Percentiles rank a stretch among this genome's conserved stretches.
phyloP scores from a whole-genome alignment of 371 early-diverging fungal species.

The Parasitella parasitica region DNA sequence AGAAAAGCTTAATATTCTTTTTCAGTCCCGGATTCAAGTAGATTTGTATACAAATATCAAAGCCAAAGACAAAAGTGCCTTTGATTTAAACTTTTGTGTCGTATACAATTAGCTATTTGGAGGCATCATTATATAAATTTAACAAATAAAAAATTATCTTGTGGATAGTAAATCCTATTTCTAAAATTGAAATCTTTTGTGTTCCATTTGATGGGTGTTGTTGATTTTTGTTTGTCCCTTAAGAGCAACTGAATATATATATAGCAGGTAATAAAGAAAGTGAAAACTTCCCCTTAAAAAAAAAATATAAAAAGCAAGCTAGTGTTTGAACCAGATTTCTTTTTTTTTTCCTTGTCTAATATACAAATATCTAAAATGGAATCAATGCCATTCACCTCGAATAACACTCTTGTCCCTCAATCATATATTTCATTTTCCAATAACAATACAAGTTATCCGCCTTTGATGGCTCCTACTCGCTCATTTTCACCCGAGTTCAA shows the following conservation, averaged over 20 bases:
- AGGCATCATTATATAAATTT: background rate
- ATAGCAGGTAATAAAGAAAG: background rate
- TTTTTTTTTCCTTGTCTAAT: background rate
- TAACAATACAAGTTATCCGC: background rate
- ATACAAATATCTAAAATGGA: background rate
- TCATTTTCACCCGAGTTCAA: constrained; percentile 4
- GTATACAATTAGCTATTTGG: background rate
- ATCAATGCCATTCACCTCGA: background rate
- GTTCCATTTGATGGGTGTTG: background rate
- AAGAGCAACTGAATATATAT: background rate
- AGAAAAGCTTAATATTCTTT: background rate
- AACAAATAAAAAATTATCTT: background rate
- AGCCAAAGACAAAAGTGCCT: background rate
- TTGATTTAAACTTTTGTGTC: no score
- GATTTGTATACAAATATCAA: background rate
- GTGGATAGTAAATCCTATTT: background rate
- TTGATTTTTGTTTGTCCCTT: background rate
- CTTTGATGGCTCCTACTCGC: background rate
- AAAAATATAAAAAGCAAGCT: background rate
- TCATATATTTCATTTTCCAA: background rate
- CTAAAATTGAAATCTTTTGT: background rate
- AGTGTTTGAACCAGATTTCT: background rate
- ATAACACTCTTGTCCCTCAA: background rate
- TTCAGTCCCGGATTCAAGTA: constrained; percentile 6
- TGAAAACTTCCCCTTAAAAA: background rate